phyloP scores from a whole-genome alignment of 2,329 filamentous ascomycete genomes.

The Ceratocystis huliohia region DNA sequence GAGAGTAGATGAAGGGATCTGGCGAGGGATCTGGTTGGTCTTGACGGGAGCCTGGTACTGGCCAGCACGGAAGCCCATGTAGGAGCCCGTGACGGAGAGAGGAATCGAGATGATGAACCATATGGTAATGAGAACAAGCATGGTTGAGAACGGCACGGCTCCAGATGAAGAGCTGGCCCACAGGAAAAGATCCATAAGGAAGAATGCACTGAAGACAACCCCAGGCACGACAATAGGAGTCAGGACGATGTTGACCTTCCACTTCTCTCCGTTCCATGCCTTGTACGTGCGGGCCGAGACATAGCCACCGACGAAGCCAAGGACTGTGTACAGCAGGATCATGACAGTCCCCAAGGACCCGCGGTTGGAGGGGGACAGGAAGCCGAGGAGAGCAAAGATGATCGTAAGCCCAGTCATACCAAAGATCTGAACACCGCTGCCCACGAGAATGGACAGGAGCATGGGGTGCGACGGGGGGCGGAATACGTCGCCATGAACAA shows the following conservation, averaged over 20 bases:
- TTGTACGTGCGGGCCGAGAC: constrained; percentile 87
- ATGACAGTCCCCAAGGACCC: constrained; percentile 88
- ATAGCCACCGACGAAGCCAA: constrained; percentile 88
- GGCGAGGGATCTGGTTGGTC: constrained; percentile 94
- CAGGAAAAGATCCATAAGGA: constrained; percentile 89
- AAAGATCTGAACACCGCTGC: constrained; percentile 91
- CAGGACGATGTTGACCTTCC: constrained; percentile 84
- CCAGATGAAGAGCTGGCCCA: constrained; percentile 89
- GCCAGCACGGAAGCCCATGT: constrained; percentile 73
- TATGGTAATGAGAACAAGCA: constrained; percentile 83
- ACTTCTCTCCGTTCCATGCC: constrained; percentile 77
- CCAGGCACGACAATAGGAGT: constrained; percentile 78
- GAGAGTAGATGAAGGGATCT: constrained; percentile 73
- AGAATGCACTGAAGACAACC: constrained; percentile 77
- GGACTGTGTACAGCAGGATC: constrained; percentile 82
- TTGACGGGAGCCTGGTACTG: constrained; percentile 69
- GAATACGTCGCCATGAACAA: constrained; percentile 96
- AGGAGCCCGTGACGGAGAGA: constrained; percentile 77
- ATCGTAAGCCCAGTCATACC: constrained; percentile 96
- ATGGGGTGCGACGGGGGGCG: constrained; percentile 72
- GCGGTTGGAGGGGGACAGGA: constrained; percentile 89
- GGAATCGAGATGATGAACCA: constrained; percentile 97
- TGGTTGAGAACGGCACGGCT: constrained; percentile 90
- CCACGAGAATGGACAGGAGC: constrained; percentile 73
- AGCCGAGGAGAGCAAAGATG: constrained; percentile 80